phyloP scores from a whole-genome alignment of 2,329 filamentous ascomycete genomes.

The Calonectria hawksworthii region DNA sequence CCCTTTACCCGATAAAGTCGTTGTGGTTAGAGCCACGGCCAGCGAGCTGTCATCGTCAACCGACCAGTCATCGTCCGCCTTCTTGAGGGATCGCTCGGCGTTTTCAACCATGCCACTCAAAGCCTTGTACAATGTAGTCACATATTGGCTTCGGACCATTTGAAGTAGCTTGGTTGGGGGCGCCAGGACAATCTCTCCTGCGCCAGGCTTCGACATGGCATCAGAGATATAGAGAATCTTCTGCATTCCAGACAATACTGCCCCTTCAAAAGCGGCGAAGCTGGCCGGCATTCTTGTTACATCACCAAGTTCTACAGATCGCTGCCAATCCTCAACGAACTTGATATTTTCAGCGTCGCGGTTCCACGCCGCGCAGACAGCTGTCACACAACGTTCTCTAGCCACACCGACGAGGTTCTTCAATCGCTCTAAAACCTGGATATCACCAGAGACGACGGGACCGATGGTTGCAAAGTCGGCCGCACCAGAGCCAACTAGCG shows the following conservation, averaged over 20 bases:
- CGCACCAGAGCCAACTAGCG: conserved; percentile 87
- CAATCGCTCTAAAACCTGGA: conserved; percentile 77
- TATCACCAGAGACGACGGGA: conserved; percentile 71
- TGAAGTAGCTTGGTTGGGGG: conserved; percentile 90
- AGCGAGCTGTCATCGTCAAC: conserved; percentile 61
- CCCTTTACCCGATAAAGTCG: conserved; percentile 58
- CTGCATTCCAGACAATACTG: conserved; percentile 88
- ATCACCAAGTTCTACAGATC: conserved; percentile 84
- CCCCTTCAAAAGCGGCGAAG: conserved; percentile 88
- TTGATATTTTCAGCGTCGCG: conserved; percentile 94
- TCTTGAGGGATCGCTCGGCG: conserved; percentile 81
- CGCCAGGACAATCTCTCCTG: conserved; percentile 83
- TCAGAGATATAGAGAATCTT: conserved; percentile 96
- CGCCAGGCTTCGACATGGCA: conserved; percentile 80
- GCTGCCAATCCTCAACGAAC: conserved; percentile 92
- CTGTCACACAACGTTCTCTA: conserved; percentile 87
- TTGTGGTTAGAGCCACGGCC: conserved; percentile 47
- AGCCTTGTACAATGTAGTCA: conserved; percentile 93
- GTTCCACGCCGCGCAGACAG: conserved; percentile 92
- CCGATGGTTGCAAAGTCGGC: conserved; percentile 85
- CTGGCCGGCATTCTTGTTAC: conserved; percentile 91
- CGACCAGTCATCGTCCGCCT: conserved; percentile 74
- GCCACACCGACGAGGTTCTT: conserved; percentile 81
- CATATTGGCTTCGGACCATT: conserved; percentile 92
- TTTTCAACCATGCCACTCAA: conserved; percentile 98